Evolutionary conservation across 768 basidiomycete genomes (phyloP).

Genomic region (Serendipita indica): DNA sequence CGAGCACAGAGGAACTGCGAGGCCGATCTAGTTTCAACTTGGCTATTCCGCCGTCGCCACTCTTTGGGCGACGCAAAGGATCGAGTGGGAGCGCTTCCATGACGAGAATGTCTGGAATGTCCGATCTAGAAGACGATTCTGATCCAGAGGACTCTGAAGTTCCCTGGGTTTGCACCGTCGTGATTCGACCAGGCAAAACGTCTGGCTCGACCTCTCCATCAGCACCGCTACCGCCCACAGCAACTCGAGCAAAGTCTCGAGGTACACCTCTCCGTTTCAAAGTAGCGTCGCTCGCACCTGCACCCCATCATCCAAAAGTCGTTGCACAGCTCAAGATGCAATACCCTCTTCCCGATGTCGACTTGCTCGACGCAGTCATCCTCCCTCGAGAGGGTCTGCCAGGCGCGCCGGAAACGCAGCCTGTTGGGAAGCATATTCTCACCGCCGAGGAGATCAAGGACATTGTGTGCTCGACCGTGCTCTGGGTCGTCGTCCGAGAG

Average conservation of each 20-base stretch:
- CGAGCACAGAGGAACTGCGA: not conserved
- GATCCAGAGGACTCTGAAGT: constrained; percentile 96
- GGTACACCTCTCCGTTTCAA: constrained; percentile 29
- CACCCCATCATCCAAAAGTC: constrained; percentile 92
- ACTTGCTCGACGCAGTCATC: constrained; percentile 18
- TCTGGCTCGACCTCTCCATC: not conserved
- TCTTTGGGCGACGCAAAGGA: not conserved
- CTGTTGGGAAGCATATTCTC: constrained; percentile 33
- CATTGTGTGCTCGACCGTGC: constrained; percentile 66
- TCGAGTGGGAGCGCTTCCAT: not conserved
- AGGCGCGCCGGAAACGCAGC: constrained; percentile 10
- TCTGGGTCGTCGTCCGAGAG: constrained; percentile 88
- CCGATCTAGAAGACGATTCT: constrained; percentile 51
- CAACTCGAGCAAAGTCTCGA: constrained; percentile 10
- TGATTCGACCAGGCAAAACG: constrained; percentile 28
- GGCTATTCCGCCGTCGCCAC: not conserved
- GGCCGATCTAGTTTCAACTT: not conserved
- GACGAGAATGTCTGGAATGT: constrained; percentile 9
- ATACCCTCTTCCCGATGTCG: constrained; percentile 72
- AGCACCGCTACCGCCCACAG: constrained; percentile 9
- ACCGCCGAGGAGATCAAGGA: constrained; percentile 92
- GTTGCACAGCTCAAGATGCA: constrained; percentile 85
- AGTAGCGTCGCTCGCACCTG: constrained; percentile 75
- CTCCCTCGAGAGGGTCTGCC: constrained; percentile 17
- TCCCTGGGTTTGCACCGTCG: constrained; percentile 84